A percentile compares a stretch with the other conserved stretches of the same genome.
These are phyloP conservation scores for Phytophthora brassicae DNA, from an alignment of 352 stramenopile genomes.

Conservation along the genomic window DNA sequence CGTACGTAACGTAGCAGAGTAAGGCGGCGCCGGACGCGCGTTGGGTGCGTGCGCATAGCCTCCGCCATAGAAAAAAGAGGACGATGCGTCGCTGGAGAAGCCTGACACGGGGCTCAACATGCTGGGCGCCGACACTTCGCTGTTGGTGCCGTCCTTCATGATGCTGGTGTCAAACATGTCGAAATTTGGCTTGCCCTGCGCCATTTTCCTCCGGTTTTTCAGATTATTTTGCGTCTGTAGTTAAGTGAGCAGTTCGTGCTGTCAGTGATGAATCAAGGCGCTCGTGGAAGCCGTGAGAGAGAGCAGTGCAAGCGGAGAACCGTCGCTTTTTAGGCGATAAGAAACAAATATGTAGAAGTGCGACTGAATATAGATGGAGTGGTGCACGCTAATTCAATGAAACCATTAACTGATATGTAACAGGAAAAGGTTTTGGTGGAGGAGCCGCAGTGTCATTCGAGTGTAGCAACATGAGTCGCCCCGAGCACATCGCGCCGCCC, in stretches of 20 bases:
- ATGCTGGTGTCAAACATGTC: slow-evolving; percentile 48
- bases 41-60: slow-evolving; percentile 27
- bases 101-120: slow-evolving; percentile 43
- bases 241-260: neutral
- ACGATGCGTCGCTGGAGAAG: slow-evolving; percentile 36
- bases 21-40: slow-evolving; percentile 40
- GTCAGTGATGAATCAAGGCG: slow-evolving; percentile 9
- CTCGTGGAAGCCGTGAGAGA: neutral
- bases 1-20: slow-evolving; percentile 55
- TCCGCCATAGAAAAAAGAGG: slow-evolving; percentile 37
- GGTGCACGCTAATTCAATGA: neutral
- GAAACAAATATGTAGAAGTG: slow-evolving; percentile 6
- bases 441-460: slow-evolving; percentile 22
- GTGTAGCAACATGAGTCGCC: slow-evolving; percentile 73
- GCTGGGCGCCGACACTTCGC: slow-evolving; percentile 37
- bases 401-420: neutral
- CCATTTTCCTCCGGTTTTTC: slow-evolving; percentile 14
- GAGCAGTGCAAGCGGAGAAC: neutral
- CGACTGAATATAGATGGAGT: slow-evolving; percentile 18
- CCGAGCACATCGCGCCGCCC: slow-evolving; percentile 83
- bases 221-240: neutral
- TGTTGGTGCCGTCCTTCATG: slow-evolving; percentile 44
- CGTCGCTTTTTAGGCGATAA: slow-evolving; percentile 7
- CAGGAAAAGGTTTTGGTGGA: slow-evolving; percentile 11
- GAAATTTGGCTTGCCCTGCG: slow-evolving; percentile 32